phyloP scores from a whole-genome alignment of 768 basidiomycete species.

The Phaffia australis region DNA sequence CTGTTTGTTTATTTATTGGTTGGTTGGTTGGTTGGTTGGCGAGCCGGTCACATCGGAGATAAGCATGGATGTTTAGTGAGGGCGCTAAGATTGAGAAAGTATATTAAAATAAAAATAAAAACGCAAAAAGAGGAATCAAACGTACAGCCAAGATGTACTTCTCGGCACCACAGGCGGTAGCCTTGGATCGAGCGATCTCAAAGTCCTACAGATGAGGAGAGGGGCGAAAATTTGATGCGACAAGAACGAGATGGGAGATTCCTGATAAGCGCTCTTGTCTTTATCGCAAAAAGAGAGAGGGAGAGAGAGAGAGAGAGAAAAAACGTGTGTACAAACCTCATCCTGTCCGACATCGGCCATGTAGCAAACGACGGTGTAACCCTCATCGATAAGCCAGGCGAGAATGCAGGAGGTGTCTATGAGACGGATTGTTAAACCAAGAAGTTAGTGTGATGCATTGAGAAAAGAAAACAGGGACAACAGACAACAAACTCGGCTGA shows the following conservation, averaged over 20 bases:
- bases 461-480: background rate
- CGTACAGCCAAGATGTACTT: slow-evolving; percentile 83
- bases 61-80: background rate
- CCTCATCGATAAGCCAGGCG: slow-evolving; percentile 96
- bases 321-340: slow-evolving; percentile 29
- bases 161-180: slow-evolving; percentile 80
- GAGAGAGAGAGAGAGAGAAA: too few species aligned
- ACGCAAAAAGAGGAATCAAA: background rate
- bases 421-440: background rate
- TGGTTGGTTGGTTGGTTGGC: background rate
- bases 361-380: slow-evolving; percentile 93
- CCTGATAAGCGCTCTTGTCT: background rate
- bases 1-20: slow-evolving; percentile 39
- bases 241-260: background rate
- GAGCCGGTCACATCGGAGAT: background rate
- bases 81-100: background rate
- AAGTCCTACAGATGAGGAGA: slow-evolving; percentile 56
- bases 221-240: background rate
- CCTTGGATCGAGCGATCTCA: slow-evolving; percentile 78
- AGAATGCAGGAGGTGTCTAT: slow-evolving; percentile 97
- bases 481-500: background rate
- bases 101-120: background rate
- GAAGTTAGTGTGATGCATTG: slow-evolving; percentile 11
- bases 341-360: slow-evolving; percentile 44
- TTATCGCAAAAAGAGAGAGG: background rate